Conservation (phyloP, 805 yeast genomes). For the Kodamaea nitidulidarum region DNA sequence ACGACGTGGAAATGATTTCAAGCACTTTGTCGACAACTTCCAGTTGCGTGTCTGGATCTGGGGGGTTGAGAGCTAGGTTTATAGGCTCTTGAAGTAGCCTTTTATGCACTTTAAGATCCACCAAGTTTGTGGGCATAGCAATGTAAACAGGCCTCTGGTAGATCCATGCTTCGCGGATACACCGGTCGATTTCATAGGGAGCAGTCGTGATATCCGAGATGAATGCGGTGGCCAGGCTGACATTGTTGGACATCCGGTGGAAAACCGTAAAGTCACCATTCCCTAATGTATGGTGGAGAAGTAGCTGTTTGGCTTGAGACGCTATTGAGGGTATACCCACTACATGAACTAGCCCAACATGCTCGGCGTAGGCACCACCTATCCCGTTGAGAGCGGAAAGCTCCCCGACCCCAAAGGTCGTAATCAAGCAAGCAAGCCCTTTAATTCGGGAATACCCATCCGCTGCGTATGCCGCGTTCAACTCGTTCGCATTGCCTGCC, state of each 20-base stretch:
- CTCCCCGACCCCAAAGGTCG: slow-evolving; percentile 17
- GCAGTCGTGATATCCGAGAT: slow-evolving; percentile 12
- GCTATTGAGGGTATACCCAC: slow-evolving; percentile 15
- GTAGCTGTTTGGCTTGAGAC: slow-evolving; percentile 13
- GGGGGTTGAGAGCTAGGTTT: slow-evolving; percentile 13
- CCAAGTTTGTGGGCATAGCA: slow-evolving; percentile 16
- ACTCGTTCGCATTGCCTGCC: slow-evolving; percentile 90
- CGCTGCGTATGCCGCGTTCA: slow-evolving; percentile 85
- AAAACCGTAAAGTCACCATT: slow-evolving; percentile 16
- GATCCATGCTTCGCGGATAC: slow-evolving; percentile 16
- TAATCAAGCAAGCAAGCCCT: slow-evolving; percentile 16
- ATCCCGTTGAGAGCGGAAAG: slow-evolving; percentile 15
- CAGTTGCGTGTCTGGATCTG: slow-evolving; percentile 12
- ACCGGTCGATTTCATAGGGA: slow-evolving; percentile 13
- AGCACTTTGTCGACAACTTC: slow-evolving; percentile 13
- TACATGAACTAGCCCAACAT: slow-evolving; percentile 14
- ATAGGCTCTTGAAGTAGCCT: slow-evolving; percentile 11
- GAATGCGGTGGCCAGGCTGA: slow-evolving; percentile 13
- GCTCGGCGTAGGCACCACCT: slow-evolving; percentile 17
- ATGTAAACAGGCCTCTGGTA: slow-evolving; percentile 16
- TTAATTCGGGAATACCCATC: slow-evolving; percentile 85
- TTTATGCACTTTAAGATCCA: slow-evolving; percentile 12
- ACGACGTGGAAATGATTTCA: slow-evolving; percentile 9
- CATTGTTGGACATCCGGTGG: slow-evolving; percentile 12
- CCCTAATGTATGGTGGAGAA: slow-evolving; percentile 17